phyloP scores from a whole-genome alignment of 345 rosid species.

The Eucalyptus leucophloia region DNA sequence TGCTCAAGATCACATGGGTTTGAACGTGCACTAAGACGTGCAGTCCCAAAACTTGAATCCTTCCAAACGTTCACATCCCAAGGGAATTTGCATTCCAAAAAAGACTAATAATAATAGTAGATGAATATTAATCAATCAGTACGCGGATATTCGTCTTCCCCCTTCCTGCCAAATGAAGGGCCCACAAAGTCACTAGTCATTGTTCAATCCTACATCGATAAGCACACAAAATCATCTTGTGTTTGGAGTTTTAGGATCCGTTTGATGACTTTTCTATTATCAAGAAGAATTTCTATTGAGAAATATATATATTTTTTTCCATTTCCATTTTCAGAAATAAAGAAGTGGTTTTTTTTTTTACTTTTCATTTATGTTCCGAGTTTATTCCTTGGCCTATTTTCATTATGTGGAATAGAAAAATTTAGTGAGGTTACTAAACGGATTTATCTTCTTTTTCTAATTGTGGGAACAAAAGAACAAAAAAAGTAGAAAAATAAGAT shows the following conservation, averaged over 20 bases:
- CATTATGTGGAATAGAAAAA: accelerated
- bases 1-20: not conserved
- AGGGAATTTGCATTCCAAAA: not conserved
- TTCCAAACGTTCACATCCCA: not conserved
- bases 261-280: too few relatives aligned
- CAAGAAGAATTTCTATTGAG: too few relatives aligned
- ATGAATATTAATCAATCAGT: not conserved
- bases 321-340: too few relatives aligned
- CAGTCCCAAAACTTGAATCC: not conserved
- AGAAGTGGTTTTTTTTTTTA: too few relatives aligned
- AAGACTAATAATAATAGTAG: not conserved
- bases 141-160: not conserved
- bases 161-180: not conserved
- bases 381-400: accelerated
- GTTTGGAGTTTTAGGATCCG: not conserved
- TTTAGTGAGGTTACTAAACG: too few relatives aligned
- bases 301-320: too few relatives aligned
- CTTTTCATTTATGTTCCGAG: accelerated
- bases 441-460: too few relatives aligned
- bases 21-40: not conserved
- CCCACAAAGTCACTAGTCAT: not conserved
- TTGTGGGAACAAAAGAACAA: too few relatives aligned
- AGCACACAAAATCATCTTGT: not conserved
- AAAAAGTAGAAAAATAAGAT: too few relatives aligned
- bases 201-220: not conserved